These are phyloP conservation scores for Orbilia brochopaga DNA, from an alignment of 2,329 filamentous ascomycete genomes.

Conservation along the genomic window DNA sequence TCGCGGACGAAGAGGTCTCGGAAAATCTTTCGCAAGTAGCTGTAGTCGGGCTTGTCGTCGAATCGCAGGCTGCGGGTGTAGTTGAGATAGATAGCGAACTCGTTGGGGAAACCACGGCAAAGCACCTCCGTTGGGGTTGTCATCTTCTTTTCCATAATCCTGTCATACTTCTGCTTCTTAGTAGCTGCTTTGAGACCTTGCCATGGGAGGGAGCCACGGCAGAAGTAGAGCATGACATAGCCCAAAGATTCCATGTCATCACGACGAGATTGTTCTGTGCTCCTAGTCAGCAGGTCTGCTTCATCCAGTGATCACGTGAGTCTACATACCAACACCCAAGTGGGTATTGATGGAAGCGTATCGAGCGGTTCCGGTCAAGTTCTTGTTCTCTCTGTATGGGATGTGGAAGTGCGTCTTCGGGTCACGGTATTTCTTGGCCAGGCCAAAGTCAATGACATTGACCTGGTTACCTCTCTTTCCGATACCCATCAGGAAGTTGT, in stretches of 20 bases:
- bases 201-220: slow-evolving; percentile 97
- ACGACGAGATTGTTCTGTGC: slow-evolving; percentile 89
- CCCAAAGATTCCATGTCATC: slow-evolving; percentile 99
- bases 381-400: slow-evolving; percentile 99
- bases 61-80: slow-evolving; percentile 98
- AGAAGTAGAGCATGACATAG: slow-evolving; percentile 99
- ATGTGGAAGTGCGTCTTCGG: slow-evolving; percentile 99
- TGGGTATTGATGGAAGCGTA: slow-evolving; percentile 99
- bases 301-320: slow-evolving; percentile 48
- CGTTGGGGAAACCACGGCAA: slow-evolving; percentile 98
- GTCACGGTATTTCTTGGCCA: slow-evolving; percentile 99
- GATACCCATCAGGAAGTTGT: slow-evolving; percentile 82
- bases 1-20: slow-evolving; percentile 98
- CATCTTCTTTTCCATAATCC: slow-evolving; percentile 99
- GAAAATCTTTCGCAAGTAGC: slow-evolving; percentile 99
- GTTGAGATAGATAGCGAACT: slow-evolving; percentile 99
- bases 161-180: slow-evolving; percentile 99
- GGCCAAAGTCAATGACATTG: slow-evolving; percentile 98
- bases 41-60: slow-evolving; percentile 99
- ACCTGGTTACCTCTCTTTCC: slow-evolving; percentile 99
- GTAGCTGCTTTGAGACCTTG: slow-evolving; percentile 97
- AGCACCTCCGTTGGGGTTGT: slow-evolving; percentile 97
- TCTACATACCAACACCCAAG: slow-evolving; percentile 80
- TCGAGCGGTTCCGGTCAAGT: slow-evolving; percentile 96
- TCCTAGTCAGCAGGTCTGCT: slow-evolving; percentile 9